Conservation (phyloP, 495 filamentous ascomycete genomes). For the Schizothecium vesticola region DNA sequence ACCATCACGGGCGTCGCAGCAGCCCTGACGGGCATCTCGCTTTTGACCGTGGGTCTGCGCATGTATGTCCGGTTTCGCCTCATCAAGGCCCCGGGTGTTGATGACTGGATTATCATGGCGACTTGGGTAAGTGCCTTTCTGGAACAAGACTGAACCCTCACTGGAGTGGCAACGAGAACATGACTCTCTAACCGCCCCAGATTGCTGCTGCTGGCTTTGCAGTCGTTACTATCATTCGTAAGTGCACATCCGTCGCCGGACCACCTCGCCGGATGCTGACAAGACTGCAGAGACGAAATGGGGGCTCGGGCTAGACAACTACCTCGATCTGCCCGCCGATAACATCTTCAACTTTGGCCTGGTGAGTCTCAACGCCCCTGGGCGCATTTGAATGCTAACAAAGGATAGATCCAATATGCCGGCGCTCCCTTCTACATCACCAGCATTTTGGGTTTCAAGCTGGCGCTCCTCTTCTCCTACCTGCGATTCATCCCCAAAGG, state of each 20-base stretch:
- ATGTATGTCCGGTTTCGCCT: conserved; percentile 32
- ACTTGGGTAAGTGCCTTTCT: conserved; percentile 28
- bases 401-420: conserved; percentile 31
- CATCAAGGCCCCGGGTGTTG: conserved; percentile 31
- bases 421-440: conserved; percentile 41
- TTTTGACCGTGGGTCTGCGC: conserved; percentile 32
- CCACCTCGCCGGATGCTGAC: background rate
- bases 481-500: conserved; percentile 44
- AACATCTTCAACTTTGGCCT: conserved; percentile 37
- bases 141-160: background rate
- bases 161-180: background rate
- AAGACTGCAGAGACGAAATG: conserved; percentile 35
- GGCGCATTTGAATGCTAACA: background rate
- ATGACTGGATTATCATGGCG: conserved; percentile 36
- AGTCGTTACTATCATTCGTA: conserved; percentile 26
- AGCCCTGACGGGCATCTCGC: conserved; percentile 29
- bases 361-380: conserved; percentile 17
- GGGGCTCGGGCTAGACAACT: conserved; percentile 32
- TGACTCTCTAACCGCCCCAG: conserved; percentile 4
- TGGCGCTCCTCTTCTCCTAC: conserved; percentile 46
- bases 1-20: conserved; percentile 30
- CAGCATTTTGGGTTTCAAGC: conserved; percentile 49
- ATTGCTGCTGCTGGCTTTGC: conserved; percentile 25
- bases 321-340: conserved; percentile 28
- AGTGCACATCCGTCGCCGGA: conserved; percentile 2